phyloP scores from a whole-genome alignment of 1,139 yeast genomes.

The Protomyces lactucae-debilis region DNA sequence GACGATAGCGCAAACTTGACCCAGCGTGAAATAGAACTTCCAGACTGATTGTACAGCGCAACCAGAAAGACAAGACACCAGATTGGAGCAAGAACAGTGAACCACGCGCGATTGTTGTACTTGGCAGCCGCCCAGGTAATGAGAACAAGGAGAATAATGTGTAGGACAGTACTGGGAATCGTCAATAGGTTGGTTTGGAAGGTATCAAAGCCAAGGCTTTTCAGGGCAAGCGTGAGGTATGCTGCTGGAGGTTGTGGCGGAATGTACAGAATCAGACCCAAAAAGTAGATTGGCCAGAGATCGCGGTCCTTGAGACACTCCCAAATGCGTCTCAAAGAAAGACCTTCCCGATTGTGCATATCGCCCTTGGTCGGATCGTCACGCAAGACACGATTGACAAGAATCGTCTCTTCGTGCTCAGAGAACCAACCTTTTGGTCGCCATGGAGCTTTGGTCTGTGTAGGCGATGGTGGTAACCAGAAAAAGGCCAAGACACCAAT shows the following conservation, averaged over 20 bases:
- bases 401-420: constrained; percentile 54
- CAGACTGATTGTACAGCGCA: constrained; percentile 50
- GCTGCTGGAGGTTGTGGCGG: constrained; percentile 43
- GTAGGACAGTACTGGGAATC: constrained; percentile 40
- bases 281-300: constrained; percentile 53
- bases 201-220: constrained; percentile 53
- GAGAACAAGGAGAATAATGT: constrained; percentile 43
- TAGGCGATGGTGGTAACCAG: constrained; percentile 55
- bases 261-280: constrained; percentile 49
- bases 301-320: constrained; percentile 50
- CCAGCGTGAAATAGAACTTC: constrained; percentile 49
- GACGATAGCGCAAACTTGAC: constrained; percentile 51
- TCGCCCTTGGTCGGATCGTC: constrained; percentile 62
- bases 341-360: constrained; percentile 62
- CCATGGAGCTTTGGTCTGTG: constrained; percentile 49
- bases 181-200: constrained; percentile 48
- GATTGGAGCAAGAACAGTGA: constrained; percentile 31
- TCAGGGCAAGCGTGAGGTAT: constrained; percentile 53
- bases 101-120: constrained; percentile 42
- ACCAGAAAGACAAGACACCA: constrained; percentile 38
- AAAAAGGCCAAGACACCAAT: constrained; percentile 51
- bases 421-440: constrained; percentile 57
- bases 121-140: constrained; percentile 45
- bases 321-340: constrained; percentile 44
- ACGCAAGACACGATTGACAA: constrained; percentile 55